phyloP scores from a whole-genome alignment of 805 yeast genomes.

The Candida caryicola region DNA sequence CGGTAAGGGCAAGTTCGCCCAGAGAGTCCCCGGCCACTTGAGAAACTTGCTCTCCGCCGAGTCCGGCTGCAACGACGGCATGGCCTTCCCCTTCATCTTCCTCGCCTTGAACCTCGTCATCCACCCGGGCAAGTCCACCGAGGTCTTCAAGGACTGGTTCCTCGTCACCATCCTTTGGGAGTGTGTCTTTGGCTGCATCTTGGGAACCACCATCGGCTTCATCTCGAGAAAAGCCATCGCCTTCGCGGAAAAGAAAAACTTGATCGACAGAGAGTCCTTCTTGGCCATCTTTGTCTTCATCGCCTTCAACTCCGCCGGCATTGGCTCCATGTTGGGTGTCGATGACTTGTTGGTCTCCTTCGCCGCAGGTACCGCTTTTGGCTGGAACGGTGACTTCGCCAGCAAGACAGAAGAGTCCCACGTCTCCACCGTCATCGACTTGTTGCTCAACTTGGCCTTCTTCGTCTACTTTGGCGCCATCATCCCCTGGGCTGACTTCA shows the following conservation, averaged over 20 bases:
- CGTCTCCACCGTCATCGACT: constrained; percentile 86
- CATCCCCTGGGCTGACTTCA: constrained; percentile 82
- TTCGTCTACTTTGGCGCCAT: constrained; percentile 90
- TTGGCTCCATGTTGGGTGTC: constrained; percentile 82
- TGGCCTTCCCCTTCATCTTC: constrained; percentile 89
- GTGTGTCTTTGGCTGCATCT: constrained; percentile 71
- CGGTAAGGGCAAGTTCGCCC: constrained; percentile 89
- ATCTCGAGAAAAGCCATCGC: constrained; percentile 66
- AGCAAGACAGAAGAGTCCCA: constrained; percentile 78
- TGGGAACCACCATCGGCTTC: constrained; percentile 75
- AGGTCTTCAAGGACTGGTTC: constrained; percentile 79
- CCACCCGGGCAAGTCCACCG: constrained; percentile 62
- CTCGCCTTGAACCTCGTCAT: constrained; percentile 65
- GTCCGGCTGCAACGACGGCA: constrained; percentile 90
- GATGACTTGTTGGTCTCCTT: constrained; percentile 88
- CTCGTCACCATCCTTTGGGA: constrained; percentile 74
- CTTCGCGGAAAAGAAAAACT: constrained; percentile 63
- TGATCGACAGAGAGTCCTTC: constrained; percentile 87
- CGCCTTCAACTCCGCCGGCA: constrained; percentile 83
- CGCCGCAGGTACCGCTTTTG: constrained; percentile 89
- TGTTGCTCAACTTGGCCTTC: constrained; percentile 77
- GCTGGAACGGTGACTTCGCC: constrained; percentile 93
- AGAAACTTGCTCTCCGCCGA: constrained; percentile 81
- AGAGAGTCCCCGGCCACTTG: constrained; percentile 89
- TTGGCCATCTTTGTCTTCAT: constrained; percentile 79